These are phyloP conservation scores for Candida pseudoglaebosa DNA, from an alignment of 805 yeast species.

Conservation along the genomic window DNA sequence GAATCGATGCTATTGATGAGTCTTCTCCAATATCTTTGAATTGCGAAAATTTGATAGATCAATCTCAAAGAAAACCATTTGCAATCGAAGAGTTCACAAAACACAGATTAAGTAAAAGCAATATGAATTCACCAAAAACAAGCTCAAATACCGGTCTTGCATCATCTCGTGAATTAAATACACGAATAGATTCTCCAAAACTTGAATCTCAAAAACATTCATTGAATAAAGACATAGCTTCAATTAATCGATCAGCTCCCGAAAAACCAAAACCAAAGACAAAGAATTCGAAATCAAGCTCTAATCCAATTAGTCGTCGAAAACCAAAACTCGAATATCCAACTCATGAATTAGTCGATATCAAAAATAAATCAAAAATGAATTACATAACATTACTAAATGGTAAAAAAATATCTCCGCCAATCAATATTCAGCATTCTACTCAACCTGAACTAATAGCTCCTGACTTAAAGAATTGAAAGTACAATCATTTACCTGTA, in stretches of 20 bases:
- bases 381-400: background rate
- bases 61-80: background rate
- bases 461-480: background rate
- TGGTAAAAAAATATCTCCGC: constrained; percentile 1
- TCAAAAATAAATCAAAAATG: background rate
- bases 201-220: background rate
- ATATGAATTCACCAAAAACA: background rate
- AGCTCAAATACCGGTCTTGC: background rate
- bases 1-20: too few species aligned
- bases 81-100: background rate
- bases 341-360: background rate
- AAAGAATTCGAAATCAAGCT: background rate
- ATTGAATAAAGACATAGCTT: too few species aligned
- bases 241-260: background rate
- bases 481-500: background rate
- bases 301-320: background rate
- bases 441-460: constrained; percentile 1
- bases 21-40: too few species aligned
- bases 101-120: background rate
- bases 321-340: too few species aligned
- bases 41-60: background rate
- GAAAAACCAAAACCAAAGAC: background rate
- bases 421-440: constrained; percentile 2
- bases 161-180: background rate
- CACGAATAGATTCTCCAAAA: background rate